Conservation (phyloP, 352 stramenopile genomes). For the Porosira glacialis region DNA sequence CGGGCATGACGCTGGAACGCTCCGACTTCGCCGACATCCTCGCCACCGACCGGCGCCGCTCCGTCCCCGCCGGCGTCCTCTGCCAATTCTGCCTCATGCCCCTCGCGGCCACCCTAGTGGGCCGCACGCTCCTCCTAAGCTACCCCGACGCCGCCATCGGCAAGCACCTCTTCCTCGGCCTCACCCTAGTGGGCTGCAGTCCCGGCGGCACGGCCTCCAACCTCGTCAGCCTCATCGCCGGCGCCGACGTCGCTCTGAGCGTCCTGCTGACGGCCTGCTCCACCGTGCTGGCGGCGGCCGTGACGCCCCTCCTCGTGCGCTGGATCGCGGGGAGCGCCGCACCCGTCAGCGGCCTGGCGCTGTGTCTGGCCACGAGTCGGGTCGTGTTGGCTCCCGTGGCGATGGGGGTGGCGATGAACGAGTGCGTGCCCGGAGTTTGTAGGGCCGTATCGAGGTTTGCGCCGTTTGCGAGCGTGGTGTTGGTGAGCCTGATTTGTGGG, state of each 20-base stretch:
- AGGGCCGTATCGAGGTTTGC: slow-evolving; percentile 69
- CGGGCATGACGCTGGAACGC: slow-evolving; percentile 81
- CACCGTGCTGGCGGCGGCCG: slow-evolving; percentile 77
- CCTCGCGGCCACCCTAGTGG: slow-evolving; percentile 61
- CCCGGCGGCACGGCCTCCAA: slow-evolving; percentile 83
- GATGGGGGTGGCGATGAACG: slow-evolving; percentile 80
- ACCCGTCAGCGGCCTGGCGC: slow-evolving; percentile 57
- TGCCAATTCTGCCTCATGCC: slow-evolving; percentile 81
- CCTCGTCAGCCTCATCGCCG: slow-evolving; percentile 82
- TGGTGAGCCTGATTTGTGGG: slow-evolving; percentile 82
- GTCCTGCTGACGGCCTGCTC: slow-evolving; percentile 82
- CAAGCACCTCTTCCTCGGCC: slow-evolving; percentile 65
- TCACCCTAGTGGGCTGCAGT: slow-evolving; percentile 76
- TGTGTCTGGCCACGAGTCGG: slow-evolving; percentile 63
- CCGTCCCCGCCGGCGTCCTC: slow-evolving; percentile 71
- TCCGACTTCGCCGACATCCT: slow-evolving; percentile 80
- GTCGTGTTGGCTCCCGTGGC: slow-evolving; percentile 80
- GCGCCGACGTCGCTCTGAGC: slow-evolving; percentile 80
- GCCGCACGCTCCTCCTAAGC: slow-evolving; percentile 46
- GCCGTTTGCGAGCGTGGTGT: slow-evolving; percentile 77
- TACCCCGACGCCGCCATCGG: slow-evolving; percentile 17
- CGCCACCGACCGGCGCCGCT: slow-evolving; percentile 11
- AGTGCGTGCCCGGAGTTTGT: slow-evolving; percentile 63
- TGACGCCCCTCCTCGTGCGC: slow-evolving; percentile 80
- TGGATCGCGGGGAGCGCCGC: slow-evolving; percentile 74